Conservation (phyloP, 2,329 filamentous ascomycete species). For the Claviceps sp. region DNA sequence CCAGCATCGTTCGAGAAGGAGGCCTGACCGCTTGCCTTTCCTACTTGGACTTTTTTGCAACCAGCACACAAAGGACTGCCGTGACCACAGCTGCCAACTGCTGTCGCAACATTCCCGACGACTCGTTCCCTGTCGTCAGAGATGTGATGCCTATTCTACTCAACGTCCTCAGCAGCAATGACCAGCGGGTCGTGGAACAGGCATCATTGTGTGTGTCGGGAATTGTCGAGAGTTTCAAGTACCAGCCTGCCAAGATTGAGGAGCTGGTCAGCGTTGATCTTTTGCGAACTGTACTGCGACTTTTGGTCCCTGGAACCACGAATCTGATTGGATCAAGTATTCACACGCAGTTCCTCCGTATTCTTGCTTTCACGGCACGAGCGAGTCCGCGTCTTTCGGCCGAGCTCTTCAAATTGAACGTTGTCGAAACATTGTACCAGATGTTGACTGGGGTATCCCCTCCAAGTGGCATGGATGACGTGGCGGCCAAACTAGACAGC, state of each 20-base stretch:
- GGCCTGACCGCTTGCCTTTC: constrained; percentile 91
- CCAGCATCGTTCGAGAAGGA: constrained; percentile 88
- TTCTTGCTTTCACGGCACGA: constrained; percentile 78
- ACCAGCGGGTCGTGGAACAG: constrained; percentile 94
- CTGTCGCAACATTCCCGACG: constrained; percentile 89
- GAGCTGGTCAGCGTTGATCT: constrained; percentile 83
- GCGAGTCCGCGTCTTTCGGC: constrained; percentile 78
- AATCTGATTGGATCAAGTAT: constrained; percentile 91
- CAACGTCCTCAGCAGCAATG: constrained; percentile 79
- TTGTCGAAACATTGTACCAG: constrained; percentile 95
- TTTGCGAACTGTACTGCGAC: constrained; percentile 68
- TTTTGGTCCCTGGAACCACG: constrained; percentile 84
- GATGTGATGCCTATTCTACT: constrained; percentile 95
- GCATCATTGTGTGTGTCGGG: constrained; percentile 89
- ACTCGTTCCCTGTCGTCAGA: constrained; percentile 79
- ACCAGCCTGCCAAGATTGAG: constrained; percentile 76
- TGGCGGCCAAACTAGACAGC: constrained; percentile 80
- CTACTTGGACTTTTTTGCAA: constrained; percentile 94
- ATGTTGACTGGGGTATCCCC: constrained; percentile 93
- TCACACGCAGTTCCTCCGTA: constrained; percentile 89
- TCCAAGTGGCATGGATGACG: constrained; percentile 62
- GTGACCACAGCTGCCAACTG: constrained; percentile 97
- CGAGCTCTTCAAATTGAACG: constrained; percentile 88
- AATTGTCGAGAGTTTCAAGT: constrained; percentile 94
- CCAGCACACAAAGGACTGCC: constrained; percentile 88